Conservation (phyloP, 805 yeast genomes). For the Metschnikowia dekortorum region DNA sequence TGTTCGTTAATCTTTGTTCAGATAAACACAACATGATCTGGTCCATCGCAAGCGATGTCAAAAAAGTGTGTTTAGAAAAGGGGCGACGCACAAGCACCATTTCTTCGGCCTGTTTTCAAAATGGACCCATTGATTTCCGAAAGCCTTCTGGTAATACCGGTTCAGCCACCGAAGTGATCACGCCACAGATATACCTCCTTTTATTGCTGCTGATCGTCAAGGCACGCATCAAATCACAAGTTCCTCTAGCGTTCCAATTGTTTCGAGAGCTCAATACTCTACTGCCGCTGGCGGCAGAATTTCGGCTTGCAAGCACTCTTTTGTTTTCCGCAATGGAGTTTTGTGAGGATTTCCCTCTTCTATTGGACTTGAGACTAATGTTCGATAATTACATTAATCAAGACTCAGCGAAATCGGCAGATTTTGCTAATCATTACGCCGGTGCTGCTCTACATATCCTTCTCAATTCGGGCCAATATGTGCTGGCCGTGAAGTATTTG, state of each 20-base stretch:
- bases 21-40: slow-evolving; percentile 7
- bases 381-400: slow-evolving; percentile 14
- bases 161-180: background rate
- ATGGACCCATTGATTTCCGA: background rate
- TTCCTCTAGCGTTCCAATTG: slow-evolving; percentile 8
- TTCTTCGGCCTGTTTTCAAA: background rate
- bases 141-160: no score
- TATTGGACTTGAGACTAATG: slow-evolving; percentile 19
- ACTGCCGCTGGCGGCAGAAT: slow-evolving; percentile 3
- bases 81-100: background rate
- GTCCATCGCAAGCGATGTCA: slow-evolving; percentile 9
- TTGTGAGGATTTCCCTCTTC: slow-evolving; percentile 20
- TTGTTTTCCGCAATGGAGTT: slow-evolving; percentile 9
- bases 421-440: slow-evolving; percentile 14
- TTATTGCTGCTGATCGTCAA: slow-evolving; percentile 13
- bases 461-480: slow-evolving; percentile 21
- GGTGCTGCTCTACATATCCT: slow-evolving; percentile 21
- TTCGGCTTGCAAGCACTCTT: slow-evolving; percentile 3
- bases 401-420: background rate
- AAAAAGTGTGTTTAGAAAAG: background rate
- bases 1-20: slow-evolving; percentile 6
- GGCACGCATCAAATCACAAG: background rate
- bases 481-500: slow-evolving; percentile 16
- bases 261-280: slow-evolving; percentile 5
- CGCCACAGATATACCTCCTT: slow-evolving; percentile 3